Evolutionary conservation across 2,329 filamentous ascomycete genomes (phyloP).

Genomic region (Ustilaginoidea virens): DNA sequence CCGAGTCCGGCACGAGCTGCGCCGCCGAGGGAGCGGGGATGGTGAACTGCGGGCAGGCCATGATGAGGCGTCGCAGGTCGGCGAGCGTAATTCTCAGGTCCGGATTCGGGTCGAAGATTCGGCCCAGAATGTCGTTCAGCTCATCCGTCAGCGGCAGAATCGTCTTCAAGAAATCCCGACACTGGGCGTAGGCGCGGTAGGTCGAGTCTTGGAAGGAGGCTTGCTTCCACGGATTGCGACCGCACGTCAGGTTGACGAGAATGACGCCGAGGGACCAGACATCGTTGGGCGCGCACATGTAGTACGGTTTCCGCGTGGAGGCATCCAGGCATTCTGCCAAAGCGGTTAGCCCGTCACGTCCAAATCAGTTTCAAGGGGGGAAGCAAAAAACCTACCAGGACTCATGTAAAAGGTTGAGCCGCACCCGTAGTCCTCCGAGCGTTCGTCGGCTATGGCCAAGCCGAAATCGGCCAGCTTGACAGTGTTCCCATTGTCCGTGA

Average conservation of each 20-base stretch:
- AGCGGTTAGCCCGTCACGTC: slow-evolving; percentile 7
- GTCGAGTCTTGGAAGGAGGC: slow-evolving; percentile 88
- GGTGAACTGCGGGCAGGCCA: slow-evolving; percentile 63
- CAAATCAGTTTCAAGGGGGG: not conserved
- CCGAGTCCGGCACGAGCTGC: slow-evolving; percentile 27
- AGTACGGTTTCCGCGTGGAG: slow-evolving; percentile 57
- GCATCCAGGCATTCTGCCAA: slow-evolving; percentile 74
- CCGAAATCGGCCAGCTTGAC: slow-evolving; percentile 97
- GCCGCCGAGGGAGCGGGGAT: slow-evolving; percentile 18
- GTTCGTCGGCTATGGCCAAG: slow-evolving; percentile 68
- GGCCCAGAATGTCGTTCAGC: slow-evolving; percentile 71
- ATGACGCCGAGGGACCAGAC: slow-evolving; percentile 98
- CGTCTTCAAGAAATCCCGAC: slow-evolving; percentile 74
- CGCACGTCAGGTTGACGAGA: slow-evolving; percentile 91
- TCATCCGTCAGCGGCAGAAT: slow-evolving; percentile 86
- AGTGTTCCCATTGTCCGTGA: slow-evolving; percentile 73
- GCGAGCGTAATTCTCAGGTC: slow-evolving; percentile 65
- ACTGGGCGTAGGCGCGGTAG: slow-evolving; percentile 78
- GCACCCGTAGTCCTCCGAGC: slow-evolving; percentile 90
- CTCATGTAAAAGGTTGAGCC: slow-evolving; percentile 99
- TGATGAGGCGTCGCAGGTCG: slow-evolving; percentile 64
- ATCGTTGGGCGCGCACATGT: slow-evolving; percentile 88
- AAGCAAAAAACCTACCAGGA: slow-evolving; percentile 53
- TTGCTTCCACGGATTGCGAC: slow-evolving; percentile 97
- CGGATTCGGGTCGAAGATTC: slow-evolving; percentile 79